A percentile compares a stretch with the other conserved stretches of the same genome.
Conservation (phyloP, 169 alveolate genomes). For the Perkinsus olseni region DNA sequence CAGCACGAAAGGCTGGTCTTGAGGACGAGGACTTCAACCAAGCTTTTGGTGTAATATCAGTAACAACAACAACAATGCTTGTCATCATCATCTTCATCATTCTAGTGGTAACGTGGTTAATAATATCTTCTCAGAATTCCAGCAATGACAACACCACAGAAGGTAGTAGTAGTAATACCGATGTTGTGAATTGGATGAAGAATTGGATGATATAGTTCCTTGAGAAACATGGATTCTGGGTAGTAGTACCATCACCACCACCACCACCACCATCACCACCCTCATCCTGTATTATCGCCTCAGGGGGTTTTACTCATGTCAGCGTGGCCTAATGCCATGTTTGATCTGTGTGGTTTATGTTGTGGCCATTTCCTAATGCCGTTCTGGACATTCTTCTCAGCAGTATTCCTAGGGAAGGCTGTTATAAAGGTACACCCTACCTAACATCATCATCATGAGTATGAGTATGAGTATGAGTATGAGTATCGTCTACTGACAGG, state of each 20-base stretch:
- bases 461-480: no score
- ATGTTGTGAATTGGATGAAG: slow-evolving; percentile 48
- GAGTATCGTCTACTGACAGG: not conserved
- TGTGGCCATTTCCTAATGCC: slow-evolving; percentile 87
- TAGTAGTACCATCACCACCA: slow-evolving; percentile 67
- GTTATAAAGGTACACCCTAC: slow-evolving; percentile 42
- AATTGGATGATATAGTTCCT: slow-evolving; percentile 54
- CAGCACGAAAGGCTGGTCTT: slow-evolving; percentile 5
- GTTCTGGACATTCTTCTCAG: slow-evolving; percentile 74
- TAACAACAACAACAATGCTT: no score
- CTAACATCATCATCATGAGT: not conserved
- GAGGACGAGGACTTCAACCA: slow-evolving; percentile 31
- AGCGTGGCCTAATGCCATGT: slow-evolving; percentile 41
- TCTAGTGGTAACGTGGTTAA: no score
- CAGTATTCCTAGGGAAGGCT: slow-evolving; percentile 81
- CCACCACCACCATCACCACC: slow-evolving; percentile 50
- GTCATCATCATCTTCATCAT: no score
- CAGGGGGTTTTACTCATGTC: not conserved
- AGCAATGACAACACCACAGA: no score
- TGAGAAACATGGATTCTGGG: slow-evolving; percentile 67
- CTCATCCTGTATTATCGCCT: not conserved
- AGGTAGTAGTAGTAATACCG: slow-evolving; percentile 33
- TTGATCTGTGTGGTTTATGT: slow-evolving; percentile 77
- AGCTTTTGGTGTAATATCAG: slow-evolving; percentile 18
- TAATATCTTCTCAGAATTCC: no score